These are phyloP conservation scores for Erodium maritimum DNA, from an alignment of 345 rosid genomes.

Conservation along the genomic window DNA sequence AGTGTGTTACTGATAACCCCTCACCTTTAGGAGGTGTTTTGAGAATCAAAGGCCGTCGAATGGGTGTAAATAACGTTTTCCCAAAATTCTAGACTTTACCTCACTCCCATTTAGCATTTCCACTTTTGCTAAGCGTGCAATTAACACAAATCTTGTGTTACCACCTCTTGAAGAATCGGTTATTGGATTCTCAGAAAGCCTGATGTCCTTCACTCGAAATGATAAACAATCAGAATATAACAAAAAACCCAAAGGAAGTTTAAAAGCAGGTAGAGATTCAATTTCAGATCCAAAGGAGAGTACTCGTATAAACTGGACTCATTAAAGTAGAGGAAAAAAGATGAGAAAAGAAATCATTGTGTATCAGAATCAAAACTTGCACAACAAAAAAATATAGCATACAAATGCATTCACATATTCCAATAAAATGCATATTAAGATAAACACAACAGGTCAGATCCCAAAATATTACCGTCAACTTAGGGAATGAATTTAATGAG, in stretches of 20 bases:
- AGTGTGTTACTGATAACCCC: too few relatives aligned
- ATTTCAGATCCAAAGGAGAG: background rate
- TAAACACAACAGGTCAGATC: slow-evolving; percentile 5
- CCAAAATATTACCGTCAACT: slow-evolving; percentile 49
- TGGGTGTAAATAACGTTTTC: too few relatives aligned
- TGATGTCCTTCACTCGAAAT: slow-evolving; percentile 45
- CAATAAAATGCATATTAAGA: background rate
- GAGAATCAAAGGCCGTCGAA: too few relatives aligned
- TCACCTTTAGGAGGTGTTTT: too few relatives aligned
- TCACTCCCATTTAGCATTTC: slow-evolving; percentile 88
- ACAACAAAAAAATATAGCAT: too few relatives aligned
- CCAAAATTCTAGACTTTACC: slow-evolving; percentile 33
- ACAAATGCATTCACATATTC: background rate
- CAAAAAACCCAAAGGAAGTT: background rate
- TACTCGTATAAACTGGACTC: background rate
- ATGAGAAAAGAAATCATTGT: background rate
- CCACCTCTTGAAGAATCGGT: slow-evolving; percentile 69
- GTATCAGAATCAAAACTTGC: background rate
- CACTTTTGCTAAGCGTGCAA: slow-evolving; percentile 72
- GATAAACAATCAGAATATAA: slow-evolving; percentile 8
- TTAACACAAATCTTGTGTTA: slow-evolving; percentile 60
- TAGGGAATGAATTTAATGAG: slow-evolving; percentile 53
- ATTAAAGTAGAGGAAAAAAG: background rate
- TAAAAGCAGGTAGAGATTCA: background rate
- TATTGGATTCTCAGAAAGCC: slow-evolving; percentile 87